Conservation (phyloP, 176 grass and related monocot genomes). For the Oryza nivara region DNA sequence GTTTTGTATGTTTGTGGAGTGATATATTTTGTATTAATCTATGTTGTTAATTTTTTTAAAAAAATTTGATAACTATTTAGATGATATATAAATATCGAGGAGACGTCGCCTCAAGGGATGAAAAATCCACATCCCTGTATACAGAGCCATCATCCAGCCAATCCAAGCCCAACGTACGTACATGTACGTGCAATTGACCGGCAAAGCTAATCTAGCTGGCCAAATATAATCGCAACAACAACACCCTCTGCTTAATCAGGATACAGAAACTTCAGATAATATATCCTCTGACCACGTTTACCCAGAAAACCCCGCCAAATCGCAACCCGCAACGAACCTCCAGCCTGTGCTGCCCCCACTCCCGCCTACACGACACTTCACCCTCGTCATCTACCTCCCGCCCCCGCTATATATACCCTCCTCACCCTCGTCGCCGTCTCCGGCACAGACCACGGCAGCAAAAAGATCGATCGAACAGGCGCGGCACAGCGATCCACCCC, state of each 20-base stretch:
- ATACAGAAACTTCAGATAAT: too few species aligned
- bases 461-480: background rate
- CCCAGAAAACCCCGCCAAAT: slow-evolving; percentile 25
- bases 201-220: background rate
- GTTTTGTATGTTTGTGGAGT: too few species aligned
- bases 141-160: too few species aligned
- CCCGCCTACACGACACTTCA: slow-evolving; percentile 50
- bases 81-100: too few species aligned
- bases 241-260: background rate
- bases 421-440: slow-evolving; percentile 25
- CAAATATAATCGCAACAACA: background rate
- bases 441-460: slow-evolving; percentile 24
- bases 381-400: slow-evolving; percentile 8
- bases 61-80: too few species aligned
- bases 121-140: too few species aligned
- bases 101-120: too few species aligned
- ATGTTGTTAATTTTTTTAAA: too few species aligned
- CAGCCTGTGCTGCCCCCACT: slow-evolving; percentile 57
- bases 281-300: background rate
- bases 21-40: too few species aligned
- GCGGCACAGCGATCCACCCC: background rate
- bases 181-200: background rate
- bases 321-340: slow-evolving; percentile 28
- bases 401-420: slow-evolving; percentile 34
- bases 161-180: background rate